A percentile compares a stretch with the other conserved stretches of the same genome.
phyloP scores from a whole-genome alignment of 768 basidiomycete species.

The Phlebiopsis flavidoalba region DNA sequence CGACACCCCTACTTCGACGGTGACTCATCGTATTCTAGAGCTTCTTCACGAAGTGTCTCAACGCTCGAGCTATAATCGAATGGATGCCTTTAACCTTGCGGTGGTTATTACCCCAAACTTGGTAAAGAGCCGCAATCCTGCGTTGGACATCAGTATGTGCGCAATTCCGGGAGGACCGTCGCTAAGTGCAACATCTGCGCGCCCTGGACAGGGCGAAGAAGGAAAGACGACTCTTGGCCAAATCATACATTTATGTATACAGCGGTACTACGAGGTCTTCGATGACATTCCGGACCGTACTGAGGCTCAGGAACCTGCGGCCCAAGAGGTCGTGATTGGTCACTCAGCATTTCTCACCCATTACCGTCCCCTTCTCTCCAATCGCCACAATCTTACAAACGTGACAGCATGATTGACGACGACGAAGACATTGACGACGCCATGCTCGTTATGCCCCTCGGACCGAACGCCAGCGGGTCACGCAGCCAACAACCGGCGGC shows the following conservation, averaged over 20 bases:
- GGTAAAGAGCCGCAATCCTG: conserved; percentile 60
- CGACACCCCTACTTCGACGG: background rate
- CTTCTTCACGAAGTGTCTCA: conserved; percentile 76
- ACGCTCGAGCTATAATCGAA: conserved; percentile 59
- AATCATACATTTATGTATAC: conserved; percentile 72
- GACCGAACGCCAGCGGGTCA: conserved; percentile 27
- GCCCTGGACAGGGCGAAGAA: conserved; percentile 26
- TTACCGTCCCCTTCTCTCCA: conserved; percentile 14
- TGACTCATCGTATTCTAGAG: conserved; percentile 36
- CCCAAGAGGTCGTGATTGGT: conserved; percentile 4
- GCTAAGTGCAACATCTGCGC: conserved; percentile 15
- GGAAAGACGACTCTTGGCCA: conserved; percentile 63
- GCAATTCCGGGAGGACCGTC: conserved; percentile 48
- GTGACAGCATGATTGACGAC: conserved; percentile 38
- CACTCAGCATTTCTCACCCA: conserved; percentile 11
- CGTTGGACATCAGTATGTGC: conserved; percentile 73
- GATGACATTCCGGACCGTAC: conserved; percentile 73
- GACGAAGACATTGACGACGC: conserved; percentile 76
- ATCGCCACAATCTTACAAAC: conserved; percentile 16
- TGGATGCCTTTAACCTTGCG: conserved; percentile 82
- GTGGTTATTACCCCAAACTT: conserved; percentile 80
- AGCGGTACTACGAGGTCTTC: conserved; percentile 81
- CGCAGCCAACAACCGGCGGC: conserved; percentile 2
- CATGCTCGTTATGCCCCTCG: conserved; percentile 70
- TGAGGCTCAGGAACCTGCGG: conserved; percentile 30